Conservation (phyloP, 1,139 yeast genomes). For the Nakaseomyces sp. region DNA sequence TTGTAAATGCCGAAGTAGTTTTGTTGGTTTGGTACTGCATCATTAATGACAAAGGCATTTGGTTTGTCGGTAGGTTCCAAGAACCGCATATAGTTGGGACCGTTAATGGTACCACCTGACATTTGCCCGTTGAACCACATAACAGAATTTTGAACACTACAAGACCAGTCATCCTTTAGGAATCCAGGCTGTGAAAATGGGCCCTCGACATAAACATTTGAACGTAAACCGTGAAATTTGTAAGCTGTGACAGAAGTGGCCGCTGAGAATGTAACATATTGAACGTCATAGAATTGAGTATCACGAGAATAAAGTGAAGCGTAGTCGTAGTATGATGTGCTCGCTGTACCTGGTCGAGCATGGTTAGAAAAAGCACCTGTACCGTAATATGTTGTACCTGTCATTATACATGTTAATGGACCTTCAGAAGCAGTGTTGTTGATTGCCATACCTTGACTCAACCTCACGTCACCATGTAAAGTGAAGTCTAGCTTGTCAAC, state of each 20-base stretch:
- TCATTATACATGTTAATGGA: not conserved
- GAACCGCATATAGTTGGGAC: not conserved
- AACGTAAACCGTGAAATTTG: not conserved
- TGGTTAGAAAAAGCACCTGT: not conserved
- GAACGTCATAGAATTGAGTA: not conserved
- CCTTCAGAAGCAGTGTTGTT: not conserved
- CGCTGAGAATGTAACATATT: not conserved
- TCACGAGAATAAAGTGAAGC: not conserved
- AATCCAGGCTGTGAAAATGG: not conserved
- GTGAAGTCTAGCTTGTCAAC: not conserved
- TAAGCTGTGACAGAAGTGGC: not conserved
- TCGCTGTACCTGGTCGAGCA: not conserved
- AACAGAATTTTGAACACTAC: not conserved
- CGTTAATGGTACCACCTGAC: not conserved
- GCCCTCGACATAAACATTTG: not conserved
- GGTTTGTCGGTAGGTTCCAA: not conserved
- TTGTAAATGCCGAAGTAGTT: not conserved
- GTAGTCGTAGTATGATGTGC: not conserved
- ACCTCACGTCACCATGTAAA: not conserved
- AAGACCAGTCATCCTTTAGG: not conserved
- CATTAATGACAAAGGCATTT: not conserved
- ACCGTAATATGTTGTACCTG: not conserved
- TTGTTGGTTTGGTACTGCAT: not conserved
- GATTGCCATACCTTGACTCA: not conserved
- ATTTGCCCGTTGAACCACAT: not conserved